Evolutionary conservation across 352 stramenopile genomes (phyloP).

Genomic region (Pythium brachiatum): DNA sequence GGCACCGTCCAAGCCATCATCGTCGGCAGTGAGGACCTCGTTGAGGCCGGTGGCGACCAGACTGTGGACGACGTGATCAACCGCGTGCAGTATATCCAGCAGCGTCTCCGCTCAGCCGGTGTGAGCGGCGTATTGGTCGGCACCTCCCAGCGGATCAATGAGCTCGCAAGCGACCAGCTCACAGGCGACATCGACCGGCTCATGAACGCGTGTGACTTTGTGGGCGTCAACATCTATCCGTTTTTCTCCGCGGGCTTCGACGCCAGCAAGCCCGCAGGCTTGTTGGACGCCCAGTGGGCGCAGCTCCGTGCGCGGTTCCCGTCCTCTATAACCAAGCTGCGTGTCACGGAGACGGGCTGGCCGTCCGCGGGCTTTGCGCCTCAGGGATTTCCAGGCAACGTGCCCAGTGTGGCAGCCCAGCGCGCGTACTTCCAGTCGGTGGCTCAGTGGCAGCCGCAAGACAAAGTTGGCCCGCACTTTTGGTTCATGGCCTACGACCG

Average conservation of each 20-base stretch:
- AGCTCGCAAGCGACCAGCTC: slow-evolving; percentile 18
- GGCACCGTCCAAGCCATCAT: slow-evolving; percentile 31
- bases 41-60: slow-evolving; percentile 9
- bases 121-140: slow-evolving; percentile 23
- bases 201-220: slow-evolving; percentile 26
- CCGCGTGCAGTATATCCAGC: slow-evolving; percentile 19
- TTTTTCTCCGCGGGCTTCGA: slow-evolving; percentile 32
- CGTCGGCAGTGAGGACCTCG: slow-evolving; percentile 37
- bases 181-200: slow-evolving; percentile 11
- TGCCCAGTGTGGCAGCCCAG: slow-evolving; percentile 10
- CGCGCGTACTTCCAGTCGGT: slow-evolving; percentile 31
- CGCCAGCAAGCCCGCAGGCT: slow-evolving; percentile 1
- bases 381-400: slow-evolving; percentile 8
- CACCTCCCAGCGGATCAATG: slow-evolving; percentile 35
- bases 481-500: slow-evolving; percentile 64
- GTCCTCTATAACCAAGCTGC: slow-evolving; percentile 16
- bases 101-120: slow-evolving; percentile 3
- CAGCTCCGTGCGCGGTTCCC: slow-evolving; percentile 19
- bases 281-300: slow-evolving; percentile 26
- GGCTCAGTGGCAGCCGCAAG: slow-evolving; percentile 23
- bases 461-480: slow-evolving; percentile 32
- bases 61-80: slow-evolving; percentile 20
- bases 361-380: slow-evolving; percentile 9
- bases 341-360: slow-evolving; percentile 33
- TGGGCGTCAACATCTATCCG: slow-evolving; percentile 42